These are phyloP conservation scores for Xylariaceae sp. DNA, from an alignment of 2,329 filamentous ascomycete species.

Conservation along the genomic window DNA sequence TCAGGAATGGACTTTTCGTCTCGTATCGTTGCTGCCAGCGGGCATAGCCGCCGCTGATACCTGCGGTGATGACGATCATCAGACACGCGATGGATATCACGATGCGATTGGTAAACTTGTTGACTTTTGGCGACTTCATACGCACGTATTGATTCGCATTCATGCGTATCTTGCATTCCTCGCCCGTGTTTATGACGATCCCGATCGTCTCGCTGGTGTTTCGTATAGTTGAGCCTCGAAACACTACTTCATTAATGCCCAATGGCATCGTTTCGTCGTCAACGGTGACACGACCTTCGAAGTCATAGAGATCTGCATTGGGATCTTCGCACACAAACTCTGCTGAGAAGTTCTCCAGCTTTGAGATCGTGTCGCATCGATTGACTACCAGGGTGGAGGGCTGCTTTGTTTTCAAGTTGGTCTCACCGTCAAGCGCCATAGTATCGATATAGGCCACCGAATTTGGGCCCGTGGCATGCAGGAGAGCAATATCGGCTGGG, in stretches of 20 bases:
- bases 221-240: constrained; percentile 76
- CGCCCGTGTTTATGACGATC: constrained; percentile 81
- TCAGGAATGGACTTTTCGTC: constrained; percentile 67
- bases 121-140: constrained; percentile 74
- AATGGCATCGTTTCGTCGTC: constrained; percentile 58
- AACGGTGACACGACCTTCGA: constrained; percentile 62
- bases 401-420: constrained; percentile 73
- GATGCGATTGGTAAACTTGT: constrained; percentile 70
- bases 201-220: constrained; percentile 67
- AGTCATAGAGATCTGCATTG: constrained; percentile 70
- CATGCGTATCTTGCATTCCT: constrained; percentile 90
- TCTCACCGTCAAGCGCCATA: constrained; percentile 79
- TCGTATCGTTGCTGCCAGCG: constrained; percentile 68
- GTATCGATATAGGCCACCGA: constrained; percentile 78
- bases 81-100: constrained; percentile 78
- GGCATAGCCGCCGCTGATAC: constrained; percentile 78
- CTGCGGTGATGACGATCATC: constrained; percentile 68
- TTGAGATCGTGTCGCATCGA: constrained; percentile 48
- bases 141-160: constrained; percentile 83
- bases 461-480: constrained; percentile 72
- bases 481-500: constrained; percentile 75
- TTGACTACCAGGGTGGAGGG: constrained; percentile 52
- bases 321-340: constrained; percentile 70
- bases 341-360: constrained; percentile 51
- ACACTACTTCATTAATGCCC: constrained; percentile 75